Evolutionary conservation across 441 rosid species (phyloP), one percentile per base, ranked within the genome.

Genomic region (Theobroma grandiflorum): DNA sequence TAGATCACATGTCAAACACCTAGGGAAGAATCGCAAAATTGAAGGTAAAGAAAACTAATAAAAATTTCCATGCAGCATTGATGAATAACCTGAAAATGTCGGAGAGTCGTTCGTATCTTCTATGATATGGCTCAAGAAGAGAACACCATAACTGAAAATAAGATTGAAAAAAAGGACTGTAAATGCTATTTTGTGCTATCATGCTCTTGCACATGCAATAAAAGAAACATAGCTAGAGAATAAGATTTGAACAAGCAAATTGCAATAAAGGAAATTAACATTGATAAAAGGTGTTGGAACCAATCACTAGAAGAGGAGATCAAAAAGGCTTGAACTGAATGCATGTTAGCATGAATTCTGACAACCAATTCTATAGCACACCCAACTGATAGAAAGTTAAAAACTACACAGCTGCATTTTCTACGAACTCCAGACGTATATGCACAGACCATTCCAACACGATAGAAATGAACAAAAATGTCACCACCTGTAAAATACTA

Each of bases 41-140:
- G 31, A 31, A 81, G 69, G 77, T 10, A 76, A 78, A 49, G 49
- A 65, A 20, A 63, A 67, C 73, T 26, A 64, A 20, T 4, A 70
- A 76, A 81, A 75, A 50, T 38, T 6, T 55, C 37, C 33, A 42
- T 20, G 18, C 66, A 49, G 76, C 33, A 59, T 74, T 79, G 74
- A 79, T 72, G 58, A 85, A 81, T 86, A 82, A 97, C 99, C 99
- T 84, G 88, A 82, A 86, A 97, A 97, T 74, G 90, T 90, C 70
- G 90, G 91, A n/a, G 90, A 86, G 74, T 90, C 98, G 2, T 83
- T 91, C 59, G 87, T 79, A 18, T 90, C 96, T 85, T 95, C 99
- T 63, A 85, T 42, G 75, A 97, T 84, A 83, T 97, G 99, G 33
- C 82, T 22, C 91, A 97, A 79, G 89, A 97, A 95, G 78, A 90